These are phyloP conservation scores for Spergularia marina DNA, from an alignment of 148 eudicot species.

Conservation along the genomic window DNA sequence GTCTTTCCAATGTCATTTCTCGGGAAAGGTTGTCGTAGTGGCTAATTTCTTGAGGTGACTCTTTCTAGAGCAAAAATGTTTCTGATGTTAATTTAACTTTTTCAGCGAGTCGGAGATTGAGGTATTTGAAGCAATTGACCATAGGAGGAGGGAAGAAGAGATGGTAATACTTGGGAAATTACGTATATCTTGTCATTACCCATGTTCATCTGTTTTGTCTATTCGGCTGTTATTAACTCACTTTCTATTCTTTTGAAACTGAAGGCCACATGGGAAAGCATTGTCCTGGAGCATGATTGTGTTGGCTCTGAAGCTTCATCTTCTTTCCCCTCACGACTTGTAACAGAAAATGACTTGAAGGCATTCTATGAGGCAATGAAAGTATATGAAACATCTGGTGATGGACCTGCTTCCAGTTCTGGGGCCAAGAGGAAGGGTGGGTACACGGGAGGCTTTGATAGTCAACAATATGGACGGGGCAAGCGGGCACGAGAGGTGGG, in stretches of 20 bases:
- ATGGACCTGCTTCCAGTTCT: slow-evolving; percentile 35
- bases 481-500: slow-evolving; percentile 98
- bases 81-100: slow-evolving; percentile 9
- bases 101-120: slow-evolving; percentile 91
- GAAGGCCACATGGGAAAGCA: slow-evolving; percentile 70
- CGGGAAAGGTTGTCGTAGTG: too few species aligned
- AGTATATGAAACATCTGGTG: slow-evolving; percentile 43
- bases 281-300: slow-evolving; percentile 41
- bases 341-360: slow-evolving; percentile 77
- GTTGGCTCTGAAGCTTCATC: slow-evolving; percentile 46
- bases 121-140: slow-evolving; percentile 84
- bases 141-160: slow-evolving; percentile 71
- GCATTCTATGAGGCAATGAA: slow-evolving; percentile 81
- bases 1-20: too few species aligned
- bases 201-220: not conserved
- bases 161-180: slow-evolving; percentile 48
- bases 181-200: not conserved
- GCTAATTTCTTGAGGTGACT: not conserved
- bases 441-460: slow-evolving; percentile 68
- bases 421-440: slow-evolving; percentile 80
- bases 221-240: not conserved
- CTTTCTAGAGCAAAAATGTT: not conserved
- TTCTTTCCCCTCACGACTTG: slow-evolving; percentile 75
- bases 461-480: slow-evolving; percentile 95
- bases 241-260: slow-evolving; percentile 17